Evolutionary conservation across 176 grass and related monocot species (phyloP).

Genomic region (Rhynchospora pubera): DNA sequence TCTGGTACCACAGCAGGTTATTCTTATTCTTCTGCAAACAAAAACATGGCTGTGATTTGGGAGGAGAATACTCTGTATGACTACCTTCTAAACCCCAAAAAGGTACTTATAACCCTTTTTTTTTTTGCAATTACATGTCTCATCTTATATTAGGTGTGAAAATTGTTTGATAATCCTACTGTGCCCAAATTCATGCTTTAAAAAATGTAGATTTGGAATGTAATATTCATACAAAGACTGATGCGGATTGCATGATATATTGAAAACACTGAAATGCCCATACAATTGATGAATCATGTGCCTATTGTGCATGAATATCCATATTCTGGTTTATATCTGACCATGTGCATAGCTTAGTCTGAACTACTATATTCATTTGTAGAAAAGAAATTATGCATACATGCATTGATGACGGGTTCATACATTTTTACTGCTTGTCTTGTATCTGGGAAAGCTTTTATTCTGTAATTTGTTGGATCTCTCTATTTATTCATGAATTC

Average conservation of each 20-base stretch:
- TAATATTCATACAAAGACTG: not conserved
- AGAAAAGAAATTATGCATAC: not conserved
- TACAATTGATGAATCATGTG: not conserved
- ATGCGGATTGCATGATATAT: not conserved
- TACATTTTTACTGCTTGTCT: not conserved
- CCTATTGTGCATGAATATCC: too few relatives aligned
- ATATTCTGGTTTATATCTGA: not conserved
- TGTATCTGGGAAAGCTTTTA: not conserved
- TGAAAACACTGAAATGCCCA: not conserved
- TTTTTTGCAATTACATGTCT: not conserved
- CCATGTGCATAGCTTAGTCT: not conserved
- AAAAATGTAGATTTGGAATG: not conserved
- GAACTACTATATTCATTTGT: not conserved
- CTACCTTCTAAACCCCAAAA: slow-evolving; percentile 83
- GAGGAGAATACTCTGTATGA: slow-evolving; percentile 74
- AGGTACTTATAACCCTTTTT: slow-evolving; percentile 32
- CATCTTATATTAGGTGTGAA: not conserved
- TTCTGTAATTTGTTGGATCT: not conserved
- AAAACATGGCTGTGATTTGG: slow-evolving; percentile 86
- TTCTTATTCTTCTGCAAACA: slow-evolving; percentile 77
- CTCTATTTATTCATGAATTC: not conserved
- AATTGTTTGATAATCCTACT: not conserved
- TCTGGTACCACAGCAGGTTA: slow-evolving; percentile 73
- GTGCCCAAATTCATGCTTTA: not conserved
- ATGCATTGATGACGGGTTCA: not conserved